These are phyloP conservation scores for Incumbomyces lentus DNA, from an alignment of 2,329 filamentous ascomycete species.

Conservation along the genomic window DNA sequence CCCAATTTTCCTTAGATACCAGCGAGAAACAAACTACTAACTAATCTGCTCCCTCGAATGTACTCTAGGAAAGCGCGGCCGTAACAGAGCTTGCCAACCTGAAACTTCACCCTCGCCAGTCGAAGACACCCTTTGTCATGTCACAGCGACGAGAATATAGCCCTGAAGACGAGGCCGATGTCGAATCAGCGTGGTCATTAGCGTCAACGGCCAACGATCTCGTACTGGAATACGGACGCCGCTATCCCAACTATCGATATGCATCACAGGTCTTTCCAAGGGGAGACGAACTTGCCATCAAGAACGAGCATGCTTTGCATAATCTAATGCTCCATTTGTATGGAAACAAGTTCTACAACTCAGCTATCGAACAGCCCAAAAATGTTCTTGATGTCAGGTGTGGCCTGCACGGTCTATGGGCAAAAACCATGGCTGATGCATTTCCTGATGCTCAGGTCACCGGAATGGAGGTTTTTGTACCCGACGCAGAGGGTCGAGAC, in stretches of 20 bases:
- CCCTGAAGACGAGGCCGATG: slow-evolving; percentile 10
- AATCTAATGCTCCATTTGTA: slow-evolving; percentile 13
- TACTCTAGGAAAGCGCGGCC: too few species aligned
- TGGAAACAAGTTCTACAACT: slow-evolving; percentile 14
- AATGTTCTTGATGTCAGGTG: slow-evolving; percentile 26
- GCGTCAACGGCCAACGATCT: slow-evolving; percentile 23
- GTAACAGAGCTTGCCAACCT: too few species aligned
- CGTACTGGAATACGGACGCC: slow-evolving; percentile 26
- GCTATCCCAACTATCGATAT: slow-evolving; percentile 26
- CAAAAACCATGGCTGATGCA: slow-evolving; percentile 25
- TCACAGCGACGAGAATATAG: slow-evolving; percentile 14
- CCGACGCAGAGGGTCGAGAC: slow-evolving; percentile 20
- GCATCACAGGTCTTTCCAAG: slow-evolving; percentile 19
- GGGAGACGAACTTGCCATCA: slow-evolving; percentile 18
- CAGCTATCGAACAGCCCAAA: slow-evolving; percentile 14
- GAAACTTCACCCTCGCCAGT: background rate
- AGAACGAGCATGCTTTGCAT: slow-evolving; percentile 16
- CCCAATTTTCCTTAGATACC: too few species aligned
- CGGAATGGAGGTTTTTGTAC: slow-evolving; percentile 30
- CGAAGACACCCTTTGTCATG: slow-evolving; percentile 6
- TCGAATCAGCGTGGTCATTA: slow-evolving; percentile 18
- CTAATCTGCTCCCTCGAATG: too few species aligned
- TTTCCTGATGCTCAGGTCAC: slow-evolving; percentile 25
- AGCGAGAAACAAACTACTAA: too few species aligned
- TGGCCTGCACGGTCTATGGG: slow-evolving; percentile 25